Percentiles rank a stretch among this genome's conserved stretches.
Evolutionary conservation across 352 stramenopile genomes (phyloP).

Genomic region (Phytophthora colocasiae): DNA sequence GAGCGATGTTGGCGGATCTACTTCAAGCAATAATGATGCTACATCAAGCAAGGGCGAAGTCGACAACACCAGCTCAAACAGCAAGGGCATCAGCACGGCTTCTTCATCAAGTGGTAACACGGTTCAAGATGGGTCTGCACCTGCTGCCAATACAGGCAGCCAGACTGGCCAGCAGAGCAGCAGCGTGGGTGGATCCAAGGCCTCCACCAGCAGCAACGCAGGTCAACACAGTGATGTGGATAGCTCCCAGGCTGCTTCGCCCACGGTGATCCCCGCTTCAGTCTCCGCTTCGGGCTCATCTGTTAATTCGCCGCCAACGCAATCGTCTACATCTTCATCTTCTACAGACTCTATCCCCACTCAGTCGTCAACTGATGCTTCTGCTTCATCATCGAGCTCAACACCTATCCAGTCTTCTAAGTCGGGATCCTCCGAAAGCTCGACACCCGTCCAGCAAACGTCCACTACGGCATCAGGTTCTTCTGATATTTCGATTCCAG

Average conservation of each 20-base stretch:
- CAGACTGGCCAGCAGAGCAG: constrained; percentile 12
- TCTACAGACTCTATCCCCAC: background rate
- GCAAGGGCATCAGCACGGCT: constrained; percentile 17
- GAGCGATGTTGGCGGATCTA: constrained; percentile 1
- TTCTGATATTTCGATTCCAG: background rate
- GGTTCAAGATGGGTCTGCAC: constrained; percentile 8
- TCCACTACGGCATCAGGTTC: constrained; percentile 9
- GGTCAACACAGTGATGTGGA: constrained; percentile 9
- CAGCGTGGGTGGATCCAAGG: constrained; percentile 12
- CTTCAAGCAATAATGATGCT: background rate
- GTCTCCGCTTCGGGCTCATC: constrained; percentile 8
- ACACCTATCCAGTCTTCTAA: constrained; percentile 5
- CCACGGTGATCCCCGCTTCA: constrained; percentile 1
- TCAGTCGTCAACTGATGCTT: constrained; percentile 2
- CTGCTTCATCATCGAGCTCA: constrained; percentile 1
- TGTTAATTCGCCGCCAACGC: background rate
- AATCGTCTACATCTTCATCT: constrained; percentile 14
- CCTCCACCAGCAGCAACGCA: constrained; percentile 1
- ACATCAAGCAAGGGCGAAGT: constrained; percentile 2
- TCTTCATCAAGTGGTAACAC: constrained; percentile 4
- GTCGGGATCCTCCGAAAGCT: background rate
- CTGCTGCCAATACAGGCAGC: constrained; percentile 6
- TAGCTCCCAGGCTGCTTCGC: background rate
- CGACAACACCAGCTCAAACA: constrained; percentile 1
- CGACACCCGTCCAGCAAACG: constrained; percentile 1